Evolutionary conservation across 306 rosid genomes (phyloP).

Genomic region (Sesbania bispinosa): DNA sequence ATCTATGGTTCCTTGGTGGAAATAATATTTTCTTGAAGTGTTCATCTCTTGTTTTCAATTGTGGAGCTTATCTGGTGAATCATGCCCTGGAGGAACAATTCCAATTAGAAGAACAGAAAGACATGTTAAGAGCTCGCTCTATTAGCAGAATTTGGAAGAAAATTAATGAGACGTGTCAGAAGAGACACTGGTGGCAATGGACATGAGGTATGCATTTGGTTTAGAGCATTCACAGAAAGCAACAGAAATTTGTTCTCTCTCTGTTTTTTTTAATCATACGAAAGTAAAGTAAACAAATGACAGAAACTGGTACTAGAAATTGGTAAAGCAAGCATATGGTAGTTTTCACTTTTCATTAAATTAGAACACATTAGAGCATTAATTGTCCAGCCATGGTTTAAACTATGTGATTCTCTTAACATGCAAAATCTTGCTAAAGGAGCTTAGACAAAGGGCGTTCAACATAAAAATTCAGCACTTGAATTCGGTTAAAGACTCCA

Average conservation of each 20-base stretch:
- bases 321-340: constrained; percentile 16
- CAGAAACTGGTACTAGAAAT: neutral
- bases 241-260: neutral
- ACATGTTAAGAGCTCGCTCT: constrained; percentile 72
- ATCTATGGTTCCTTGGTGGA: no score
- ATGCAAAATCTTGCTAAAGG: no score
- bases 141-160: constrained; percentile 74
- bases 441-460: no score
- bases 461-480: no score
- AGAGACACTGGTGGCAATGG: constrained; percentile 75
- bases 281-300: neutral
- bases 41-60: no score
- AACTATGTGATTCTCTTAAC: no score
- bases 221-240: neutral
- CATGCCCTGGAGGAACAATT: constrained; percentile 76
- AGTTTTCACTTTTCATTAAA: neutral
- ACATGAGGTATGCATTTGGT: constrained; percentile 67
- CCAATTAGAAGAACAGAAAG: constrained; percentile 78
- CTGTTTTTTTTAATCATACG: neutral
- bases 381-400: no score
- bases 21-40: no score
- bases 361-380: neutral
- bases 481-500: no score
- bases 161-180: constrained; percentile 48
- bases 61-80: constrained; percentile 69